phyloP scores from a whole-genome alignment of 768 basidiomycete genomes.

The Termitomyces sp. region DNA sequence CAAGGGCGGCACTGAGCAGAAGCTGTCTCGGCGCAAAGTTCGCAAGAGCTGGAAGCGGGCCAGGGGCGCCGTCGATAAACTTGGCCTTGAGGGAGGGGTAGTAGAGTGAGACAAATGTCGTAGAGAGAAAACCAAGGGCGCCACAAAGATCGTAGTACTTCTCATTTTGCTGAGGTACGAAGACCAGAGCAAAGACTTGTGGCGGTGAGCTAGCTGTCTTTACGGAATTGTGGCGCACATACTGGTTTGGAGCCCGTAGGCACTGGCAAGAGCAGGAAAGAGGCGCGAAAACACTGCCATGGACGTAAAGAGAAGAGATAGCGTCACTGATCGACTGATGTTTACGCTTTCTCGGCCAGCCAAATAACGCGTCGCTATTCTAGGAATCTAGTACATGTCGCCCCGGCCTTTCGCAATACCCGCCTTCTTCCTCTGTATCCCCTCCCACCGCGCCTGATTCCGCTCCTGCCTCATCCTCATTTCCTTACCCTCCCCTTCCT shows the following conservation, averaged over 20 bases:
- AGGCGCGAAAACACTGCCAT: constrained; percentile 50
- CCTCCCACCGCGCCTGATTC: constrained; percentile 25
- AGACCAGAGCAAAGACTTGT: constrained; percentile 46
- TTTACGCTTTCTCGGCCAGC: background rate
- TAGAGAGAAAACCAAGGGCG: constrained; percentile 59
- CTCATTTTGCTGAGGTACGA: constrained; percentile 62
- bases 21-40: background rate
- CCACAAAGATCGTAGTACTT: constrained; percentile 67
- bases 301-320: background rate
- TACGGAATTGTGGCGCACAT: constrained; percentile 23
- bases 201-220: background rate
- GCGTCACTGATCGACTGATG: background rate
- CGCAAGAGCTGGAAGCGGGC: background rate
- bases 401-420: background rate
- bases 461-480: constrained; percentile 26
- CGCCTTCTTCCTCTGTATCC: constrained; percentile 24
- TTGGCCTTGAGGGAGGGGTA: constrained; percentile 51
- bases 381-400: background rate
- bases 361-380: background rate
- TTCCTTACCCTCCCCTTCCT: constrained; percentile 31
- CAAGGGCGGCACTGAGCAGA: background rate
- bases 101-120: constrained; percentile 56
- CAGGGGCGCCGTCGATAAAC: constrained; percentile 30
- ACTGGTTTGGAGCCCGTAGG: constrained; percentile 50
- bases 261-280: constrained; percentile 40